A percentile compares a stretch with the other conserved stretches of the same genome.
Evolutionary conservation across 768 basidiomycete species (phyloP).

Genomic region (Rhizopogon rudus): DNA sequence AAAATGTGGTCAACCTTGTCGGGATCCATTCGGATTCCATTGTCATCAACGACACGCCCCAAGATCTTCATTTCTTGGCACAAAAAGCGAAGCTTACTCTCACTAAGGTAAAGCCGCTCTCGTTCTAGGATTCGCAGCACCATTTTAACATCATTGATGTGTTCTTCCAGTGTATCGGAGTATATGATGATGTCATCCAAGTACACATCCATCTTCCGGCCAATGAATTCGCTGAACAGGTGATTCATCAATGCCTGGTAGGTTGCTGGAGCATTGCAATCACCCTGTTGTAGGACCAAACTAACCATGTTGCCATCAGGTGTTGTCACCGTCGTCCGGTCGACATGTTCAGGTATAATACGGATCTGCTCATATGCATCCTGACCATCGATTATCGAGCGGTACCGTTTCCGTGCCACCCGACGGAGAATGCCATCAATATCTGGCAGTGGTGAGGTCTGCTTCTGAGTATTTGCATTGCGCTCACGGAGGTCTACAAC

Average conservation of each 20-base stretch:
- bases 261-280: conserved; percentile 30
- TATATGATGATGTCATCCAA: not conserved
- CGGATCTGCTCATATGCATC: conserved; percentile 15
- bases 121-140: no score
- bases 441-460: conserved; percentile 24
- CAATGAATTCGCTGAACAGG: conserved; percentile 6
- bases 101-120: no score
- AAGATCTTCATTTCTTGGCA: no score
- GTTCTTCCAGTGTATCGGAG: no score
- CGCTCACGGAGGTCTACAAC: conserved; percentile 22
- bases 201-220: conserved; percentile 3
- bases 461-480: conserved; percentile 27
- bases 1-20: conserved; percentile 14
- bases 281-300: conserved; percentile 24
- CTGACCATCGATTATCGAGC: conserved; percentile 8
- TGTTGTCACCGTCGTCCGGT: conserved; percentile 18
- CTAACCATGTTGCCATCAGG: conserved; percentile 28
- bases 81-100: no score
- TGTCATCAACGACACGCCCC: not conserved
- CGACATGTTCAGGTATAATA: conserved; percentile 23
- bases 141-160: no score
- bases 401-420: conserved; percentile 13
- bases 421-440: conserved; percentile 11
- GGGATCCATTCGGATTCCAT: conserved; percentile 18
- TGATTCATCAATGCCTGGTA: conserved; percentile 41